Conservation (phyloP, 805 yeast genomes). For the Metschnikowia kunwiensis region DNA sequence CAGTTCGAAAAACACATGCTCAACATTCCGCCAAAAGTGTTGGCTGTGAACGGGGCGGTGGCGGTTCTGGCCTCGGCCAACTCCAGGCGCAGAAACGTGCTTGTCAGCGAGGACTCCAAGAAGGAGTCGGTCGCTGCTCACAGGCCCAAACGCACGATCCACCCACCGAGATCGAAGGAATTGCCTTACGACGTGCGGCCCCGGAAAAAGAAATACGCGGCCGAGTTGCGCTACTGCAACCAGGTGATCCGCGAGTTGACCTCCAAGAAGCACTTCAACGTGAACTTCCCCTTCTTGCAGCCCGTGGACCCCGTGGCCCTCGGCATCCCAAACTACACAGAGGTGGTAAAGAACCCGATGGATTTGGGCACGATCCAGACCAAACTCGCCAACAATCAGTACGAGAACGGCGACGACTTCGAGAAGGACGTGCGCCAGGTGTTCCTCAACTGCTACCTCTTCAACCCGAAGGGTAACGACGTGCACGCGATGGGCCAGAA, state of each 20-base stretch:
- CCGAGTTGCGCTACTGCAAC: slow-evolving; percentile 83
- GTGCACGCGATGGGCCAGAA: slow-evolving; percentile 95
- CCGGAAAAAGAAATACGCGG: slow-evolving; percentile 83
- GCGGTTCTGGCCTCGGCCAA: slow-evolving; percentile 15
- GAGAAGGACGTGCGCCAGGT: slow-evolving; percentile 79
- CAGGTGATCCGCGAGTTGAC: slow-evolving; percentile 77
- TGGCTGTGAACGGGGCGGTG: slow-evolving; percentile 19
- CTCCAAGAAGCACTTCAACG: slow-evolving; percentile 78
- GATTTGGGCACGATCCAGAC: slow-evolving; percentile 82
- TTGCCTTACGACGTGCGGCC: slow-evolving; percentile 90
- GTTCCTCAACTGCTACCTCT: slow-evolving; percentile 83
- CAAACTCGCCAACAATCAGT: slow-evolving; percentile 80
- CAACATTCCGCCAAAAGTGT: slow-evolving; percentile 73
- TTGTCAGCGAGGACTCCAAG: slow-evolving; percentile 35
- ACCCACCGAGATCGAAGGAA: slow-evolving; percentile 94
- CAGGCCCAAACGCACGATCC: slow-evolving; percentile 92
- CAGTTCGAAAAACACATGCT: slow-evolving; percentile 90
- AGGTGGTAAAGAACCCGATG: slow-evolving; percentile 89
- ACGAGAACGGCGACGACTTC: slow-evolving; percentile 85
- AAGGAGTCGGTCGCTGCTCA: slow-evolving; percentile 75
- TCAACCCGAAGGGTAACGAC: slow-evolving; percentile 96
- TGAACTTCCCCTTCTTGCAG: slow-evolving; percentile 84
- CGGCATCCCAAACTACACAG: slow-evolving; percentile 86
- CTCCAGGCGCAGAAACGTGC: slow-evolving; percentile 21
- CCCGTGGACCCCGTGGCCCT: slow-evolving; percentile 96